Percentiles rank a stretch among this genome's conserved stretches.
Evolutionary conservation across 139 green algal species (phyloP).

Genomic region (Eudorina sp.): DNA sequence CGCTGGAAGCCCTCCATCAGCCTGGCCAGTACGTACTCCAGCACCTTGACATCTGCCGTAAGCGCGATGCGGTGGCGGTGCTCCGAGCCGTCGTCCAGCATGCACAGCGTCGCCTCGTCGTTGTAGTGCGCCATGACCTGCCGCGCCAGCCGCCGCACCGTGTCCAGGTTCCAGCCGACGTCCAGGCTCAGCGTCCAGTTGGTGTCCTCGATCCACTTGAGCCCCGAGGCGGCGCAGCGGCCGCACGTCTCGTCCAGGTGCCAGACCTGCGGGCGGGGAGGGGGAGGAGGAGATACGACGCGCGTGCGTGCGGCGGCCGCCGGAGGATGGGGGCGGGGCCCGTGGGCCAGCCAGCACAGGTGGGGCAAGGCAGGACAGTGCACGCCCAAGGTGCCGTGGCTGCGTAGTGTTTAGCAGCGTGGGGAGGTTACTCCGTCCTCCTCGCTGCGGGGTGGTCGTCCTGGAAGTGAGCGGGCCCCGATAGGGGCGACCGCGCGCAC

Average conservation of each 20-base stretch:
- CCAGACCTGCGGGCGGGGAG: conserved; percentile 74
- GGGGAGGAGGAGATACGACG: no score
- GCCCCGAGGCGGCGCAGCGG: conserved; percentile 64
- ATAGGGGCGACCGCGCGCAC: conserved; percentile 57
- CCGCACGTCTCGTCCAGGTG: conserved; percentile 70
- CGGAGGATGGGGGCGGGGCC: no score
- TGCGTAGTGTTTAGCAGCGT: no score
- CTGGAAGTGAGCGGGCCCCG: no score
- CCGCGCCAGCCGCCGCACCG: conserved; percentile 49
- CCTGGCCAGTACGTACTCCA: conserved; percentile 18
- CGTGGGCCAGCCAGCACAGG: no score
- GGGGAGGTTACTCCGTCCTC: no score
- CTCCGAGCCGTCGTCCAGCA: conserved; percentile 88
- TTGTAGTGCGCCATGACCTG: conserved; percentile 57
- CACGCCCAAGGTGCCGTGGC: no score
- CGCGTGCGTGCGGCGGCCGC: no score
- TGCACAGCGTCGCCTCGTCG: conserved; percentile 49
- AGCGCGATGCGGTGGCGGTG: conserved; percentile 92
- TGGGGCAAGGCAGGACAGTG: no score
- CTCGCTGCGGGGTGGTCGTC: no score
- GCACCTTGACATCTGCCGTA: conserved; percentile 52
- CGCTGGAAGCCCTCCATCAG: conserved; percentile 44
- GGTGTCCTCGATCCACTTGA: conserved; percentile 85
- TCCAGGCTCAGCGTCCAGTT: conserved; percentile 81
- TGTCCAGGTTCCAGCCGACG: conserved; percentile 81